Conservation (phyloP, 371 early-diverging fungal genomes). For the Mortierella sp. region DNA sequence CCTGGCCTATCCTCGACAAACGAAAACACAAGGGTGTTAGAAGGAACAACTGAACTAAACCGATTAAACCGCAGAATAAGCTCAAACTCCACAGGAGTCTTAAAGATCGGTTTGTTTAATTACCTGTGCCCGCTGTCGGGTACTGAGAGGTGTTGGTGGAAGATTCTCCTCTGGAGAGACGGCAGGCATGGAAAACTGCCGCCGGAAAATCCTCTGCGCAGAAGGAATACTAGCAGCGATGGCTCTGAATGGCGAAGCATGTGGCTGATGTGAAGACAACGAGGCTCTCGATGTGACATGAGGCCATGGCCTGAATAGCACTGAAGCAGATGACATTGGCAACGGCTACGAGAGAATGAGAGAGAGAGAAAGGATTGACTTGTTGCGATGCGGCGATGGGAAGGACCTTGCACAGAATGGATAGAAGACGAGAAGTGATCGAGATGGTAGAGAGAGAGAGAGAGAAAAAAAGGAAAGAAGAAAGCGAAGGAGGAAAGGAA, state of each 20-base stretch:
- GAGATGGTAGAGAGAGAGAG: neutral
- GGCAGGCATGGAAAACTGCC: conserved; percentile 35
- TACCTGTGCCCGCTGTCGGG: conserved; percentile 33
- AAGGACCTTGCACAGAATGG: conserved; percentile 5
- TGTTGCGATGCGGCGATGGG: no score
- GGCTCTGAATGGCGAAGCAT: neutral
- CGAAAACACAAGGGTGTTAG: neutral
- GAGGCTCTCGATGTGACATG: conserved; percentile 9
- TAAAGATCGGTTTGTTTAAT: no score
- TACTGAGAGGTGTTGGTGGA: neutral
- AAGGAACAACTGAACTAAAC: neutral
- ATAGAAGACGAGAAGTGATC: neutral
- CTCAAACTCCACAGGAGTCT: no score
- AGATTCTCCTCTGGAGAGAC: conserved; percentile 33
- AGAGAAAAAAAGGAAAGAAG: conserved; percentile 5
- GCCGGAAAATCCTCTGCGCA: conserved; percentile 7
- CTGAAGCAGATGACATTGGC: conserved; percentile 17
- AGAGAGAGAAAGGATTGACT: no score
- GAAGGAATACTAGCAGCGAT: neutral
- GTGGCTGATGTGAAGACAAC: neutral
- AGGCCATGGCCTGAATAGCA: conserved; percentile 18
- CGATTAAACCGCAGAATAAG: no score
- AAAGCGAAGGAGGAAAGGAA: conserved; percentile 3
- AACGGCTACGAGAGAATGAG: neutral
- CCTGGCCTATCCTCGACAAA: conserved; percentile 32